phyloP scores from a whole-genome alignment of 2,329 filamentous ascomycete genomes.

The Rutstroemia sydowiana region DNA sequence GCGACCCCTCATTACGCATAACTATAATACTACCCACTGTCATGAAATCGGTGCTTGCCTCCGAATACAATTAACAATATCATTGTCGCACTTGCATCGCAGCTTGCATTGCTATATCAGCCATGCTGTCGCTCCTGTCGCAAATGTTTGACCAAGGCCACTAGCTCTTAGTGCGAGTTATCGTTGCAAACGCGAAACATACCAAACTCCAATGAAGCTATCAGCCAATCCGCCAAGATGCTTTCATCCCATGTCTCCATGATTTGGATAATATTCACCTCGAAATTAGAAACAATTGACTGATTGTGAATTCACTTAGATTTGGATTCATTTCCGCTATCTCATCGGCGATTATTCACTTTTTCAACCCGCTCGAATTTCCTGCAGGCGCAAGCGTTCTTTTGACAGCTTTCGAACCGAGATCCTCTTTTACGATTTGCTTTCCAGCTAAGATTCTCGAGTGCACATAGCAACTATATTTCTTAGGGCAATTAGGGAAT shows the following conservation, averaged over 20 bases:
- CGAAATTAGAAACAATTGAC: constrained; percentile 16
- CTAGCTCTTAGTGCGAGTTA: constrained; percentile 19
- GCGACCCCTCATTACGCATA: constrained; percentile 12
- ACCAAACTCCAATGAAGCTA: constrained; percentile 9
- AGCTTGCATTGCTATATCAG: constrained; percentile 15
- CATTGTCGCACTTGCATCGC: constrained; percentile 17
- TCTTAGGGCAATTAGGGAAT: constrained; percentile 24
- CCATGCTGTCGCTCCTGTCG: constrained; percentile 22
- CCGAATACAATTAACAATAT: constrained; percentile 6
- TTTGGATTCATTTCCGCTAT: constrained; percentile 27
- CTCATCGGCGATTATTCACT: constrained; percentile 24
- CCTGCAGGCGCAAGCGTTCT: constrained; percentile 28
- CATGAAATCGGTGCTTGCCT: constrained; percentile 8
- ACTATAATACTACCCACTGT: constrained; percentile 13
- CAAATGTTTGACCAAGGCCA: constrained; percentile 20
- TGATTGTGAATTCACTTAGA: constrained; percentile 22
- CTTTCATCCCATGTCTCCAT: not conserved
- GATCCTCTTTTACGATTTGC: constrained; percentile 16
- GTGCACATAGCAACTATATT: constrained; percentile 20
- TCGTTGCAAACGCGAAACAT: constrained; percentile 24
- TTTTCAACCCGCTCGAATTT: constrained; percentile 23
- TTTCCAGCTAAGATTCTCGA: constrained; percentile 19
- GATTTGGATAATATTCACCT: no score
- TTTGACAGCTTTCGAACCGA: constrained; percentile 21
- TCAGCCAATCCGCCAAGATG: constrained; percentile 1